Base-by-base conservation (phyloP, 208 protist species). In the Leptomonas seymouri region DNA sequence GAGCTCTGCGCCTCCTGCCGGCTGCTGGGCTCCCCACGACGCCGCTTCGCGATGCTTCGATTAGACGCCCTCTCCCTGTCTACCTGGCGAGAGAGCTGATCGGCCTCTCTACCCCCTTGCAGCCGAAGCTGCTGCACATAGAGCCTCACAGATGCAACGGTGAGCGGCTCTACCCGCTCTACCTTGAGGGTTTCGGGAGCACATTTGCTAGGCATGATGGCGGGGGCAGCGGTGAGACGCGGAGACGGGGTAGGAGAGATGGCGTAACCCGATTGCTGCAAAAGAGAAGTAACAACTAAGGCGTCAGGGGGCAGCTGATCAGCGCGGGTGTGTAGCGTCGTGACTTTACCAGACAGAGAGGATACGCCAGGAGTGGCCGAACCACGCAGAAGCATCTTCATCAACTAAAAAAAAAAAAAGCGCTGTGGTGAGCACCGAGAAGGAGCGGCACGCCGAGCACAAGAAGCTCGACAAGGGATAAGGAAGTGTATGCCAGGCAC, bases 341-440 rank as follows among this genome's bases (percentile, higher is more conserved):
- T 45, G 61, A 42, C 55, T 46, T 67, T 67, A 48, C 34, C 34
- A 21, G 61, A 34, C 34, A 48, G 34, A 12, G 48, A 67, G 3
- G 48, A 4, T 0, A 48, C 61, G 4, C 61, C 61, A 3, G 16
- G 61, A 39, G 46, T 46, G 36, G 61, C 48, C 36, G 61, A 67
- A 23, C 61, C 61, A 23, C 61, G 34, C 49, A 67, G 48, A 36
- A 67, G 57, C 1, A 34, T 34, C 34, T 67, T 67, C 61, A 67
- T 67, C 8, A 49, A 63, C 57, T 49, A 28, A 54, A 54, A 28
- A 54, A 28, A 54, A 44, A 44, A 44, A 44, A 14, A 44, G 39
- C 39, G 11, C 18, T 48, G 44, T 48, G 11, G 44, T 16, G 20
- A 5, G 44, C 3, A 16, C 44, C n/a, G n/a, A n/a, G n/a, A n/a